Evolutionary conservation across 1,284 basidiomycete genomes (phyloP), one percentile per base, ranked within the genome.

Genomic region (Moniliella sp.): DNA sequence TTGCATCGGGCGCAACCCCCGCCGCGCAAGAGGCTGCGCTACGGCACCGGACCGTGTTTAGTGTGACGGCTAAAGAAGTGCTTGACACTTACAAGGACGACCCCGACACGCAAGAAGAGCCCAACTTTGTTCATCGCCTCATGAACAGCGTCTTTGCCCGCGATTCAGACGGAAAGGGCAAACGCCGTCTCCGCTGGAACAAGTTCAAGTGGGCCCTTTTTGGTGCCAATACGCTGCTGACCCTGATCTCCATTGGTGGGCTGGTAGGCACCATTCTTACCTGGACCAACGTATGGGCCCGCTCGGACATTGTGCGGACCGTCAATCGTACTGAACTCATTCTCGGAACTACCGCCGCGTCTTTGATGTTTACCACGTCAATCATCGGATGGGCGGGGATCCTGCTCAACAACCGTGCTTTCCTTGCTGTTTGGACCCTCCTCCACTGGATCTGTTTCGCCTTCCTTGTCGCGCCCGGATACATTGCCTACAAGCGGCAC

Each of bases 381-480:
- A 61, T 78, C 29, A 60, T 76, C 30, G 77, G 77, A 14, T 65
- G 72, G 40, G 67, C 69, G 25, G 76, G 76, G 27, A 68, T 72
- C 8, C 61, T 78, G 35, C 67, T 79, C 40, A 76, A 78, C 63
- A 76, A 74, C 32, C 72, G 76, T 12, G 69, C 73, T 7, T 69
- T 78, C 48, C 67, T 79, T 39, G 74, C 75, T 4, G 64, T 74
- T 30, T 79, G 78, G 62, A 66, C 70, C 2, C 49, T 78, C 25
- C 65, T 79, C 10, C 69, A 78, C 33, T 78, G 75, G 74, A 67
- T 73, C 25, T 67, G 68, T 8, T 64, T 77, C 55, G 67, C 63
- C 26, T 64, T 75, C 45, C 64, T 76, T 42, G 65, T 74, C 37
- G 62, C 69, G 0, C 75, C 74, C 1, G 75, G 75, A 2, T 78